phyloP scores from a whole-genome alignment of 805 yeast genomes.

The Yueomyces sinensis region DNA sequence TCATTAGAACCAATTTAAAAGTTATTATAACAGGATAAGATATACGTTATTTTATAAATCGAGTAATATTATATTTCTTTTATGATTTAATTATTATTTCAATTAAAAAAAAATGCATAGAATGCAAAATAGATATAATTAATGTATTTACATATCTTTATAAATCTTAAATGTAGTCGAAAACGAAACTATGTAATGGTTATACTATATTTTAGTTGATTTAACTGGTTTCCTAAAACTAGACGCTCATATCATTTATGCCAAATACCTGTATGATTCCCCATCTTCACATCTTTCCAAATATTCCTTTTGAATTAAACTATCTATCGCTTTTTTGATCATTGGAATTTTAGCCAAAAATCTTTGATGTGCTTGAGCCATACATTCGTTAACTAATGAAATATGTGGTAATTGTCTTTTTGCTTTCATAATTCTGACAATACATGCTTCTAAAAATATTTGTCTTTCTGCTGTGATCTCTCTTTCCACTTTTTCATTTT shows the following conservation, averaged over 20 bases:
- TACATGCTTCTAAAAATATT: conserved; percentile 78
- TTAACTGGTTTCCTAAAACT: no score
- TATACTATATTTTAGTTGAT: no score
- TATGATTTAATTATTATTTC: no score
- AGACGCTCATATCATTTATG: conserved; percentile 30
- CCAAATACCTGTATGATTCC: conserved; percentile 68
- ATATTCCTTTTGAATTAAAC: conserved; percentile 75
- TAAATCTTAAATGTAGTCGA: no score
- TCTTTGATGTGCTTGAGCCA: conserved; percentile 66
- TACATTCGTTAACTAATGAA: conserved; percentile 73
- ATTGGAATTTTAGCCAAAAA: conserved; percentile 79
- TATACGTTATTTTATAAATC: no score
- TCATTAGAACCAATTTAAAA: no score
- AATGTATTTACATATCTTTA: background rate
- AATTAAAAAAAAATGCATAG: no score
- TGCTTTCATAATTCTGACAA: conserved; percentile 94
- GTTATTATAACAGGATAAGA: no score
- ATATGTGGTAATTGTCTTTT: conserved; percentile 70
- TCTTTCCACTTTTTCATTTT: conserved; percentile 50
- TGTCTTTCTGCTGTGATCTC: conserved; percentile 81
- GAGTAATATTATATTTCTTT: no score
- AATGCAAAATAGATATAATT: no score
- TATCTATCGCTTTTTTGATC: conserved; percentile 76
- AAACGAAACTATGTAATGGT: no score
- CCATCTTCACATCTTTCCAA: conserved; percentile 62